Evolutionary conservation across 805 yeast species (phyloP).

Genomic region (Starmerella stigmatis): DNA sequence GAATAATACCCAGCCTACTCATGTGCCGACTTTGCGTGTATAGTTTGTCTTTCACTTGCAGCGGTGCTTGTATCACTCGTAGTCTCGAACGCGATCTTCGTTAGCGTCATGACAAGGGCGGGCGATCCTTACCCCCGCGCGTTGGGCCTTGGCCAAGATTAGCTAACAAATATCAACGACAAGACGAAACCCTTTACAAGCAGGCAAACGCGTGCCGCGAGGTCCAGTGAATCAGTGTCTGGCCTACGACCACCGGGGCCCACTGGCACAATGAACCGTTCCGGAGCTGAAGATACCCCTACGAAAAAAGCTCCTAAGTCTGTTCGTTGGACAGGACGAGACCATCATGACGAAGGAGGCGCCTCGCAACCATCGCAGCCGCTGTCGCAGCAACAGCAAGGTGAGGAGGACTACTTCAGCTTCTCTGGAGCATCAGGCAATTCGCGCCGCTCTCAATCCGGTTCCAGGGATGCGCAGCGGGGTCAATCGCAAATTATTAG

Average conservation of each 20-base stretch:
- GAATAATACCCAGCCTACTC: too few relatives aligned
- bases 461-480: background rate
- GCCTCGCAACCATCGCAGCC: background rate
- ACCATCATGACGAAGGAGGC: slow-evolving; percentile 3
- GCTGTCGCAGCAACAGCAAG: background rate
- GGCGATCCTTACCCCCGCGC: too few relatives aligned
- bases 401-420: slow-evolving; percentile 15
- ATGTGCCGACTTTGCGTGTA: too few relatives aligned
- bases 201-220: too few relatives aligned
- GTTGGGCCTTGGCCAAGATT: background rate
- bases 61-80: too few relatives aligned
- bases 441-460: background rate
- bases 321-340: slow-evolving; percentile 19
- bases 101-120: too few relatives aligned
- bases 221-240: too few relatives aligned
- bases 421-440: slow-evolving; percentile 20
- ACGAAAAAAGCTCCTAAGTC: slow-evolving; percentile 10
- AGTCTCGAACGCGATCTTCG: background rate
- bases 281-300: background rate
- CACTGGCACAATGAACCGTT: too few relatives aligned
- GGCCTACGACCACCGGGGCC: too few relatives aligned
- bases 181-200: background rate
- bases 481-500: background rate
- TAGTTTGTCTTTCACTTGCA: too few relatives aligned
- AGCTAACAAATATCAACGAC: background rate